Evolutionary conservation across 176 grass and related monocot genomes (phyloP).

Genomic region (Secale cereale): DNA sequence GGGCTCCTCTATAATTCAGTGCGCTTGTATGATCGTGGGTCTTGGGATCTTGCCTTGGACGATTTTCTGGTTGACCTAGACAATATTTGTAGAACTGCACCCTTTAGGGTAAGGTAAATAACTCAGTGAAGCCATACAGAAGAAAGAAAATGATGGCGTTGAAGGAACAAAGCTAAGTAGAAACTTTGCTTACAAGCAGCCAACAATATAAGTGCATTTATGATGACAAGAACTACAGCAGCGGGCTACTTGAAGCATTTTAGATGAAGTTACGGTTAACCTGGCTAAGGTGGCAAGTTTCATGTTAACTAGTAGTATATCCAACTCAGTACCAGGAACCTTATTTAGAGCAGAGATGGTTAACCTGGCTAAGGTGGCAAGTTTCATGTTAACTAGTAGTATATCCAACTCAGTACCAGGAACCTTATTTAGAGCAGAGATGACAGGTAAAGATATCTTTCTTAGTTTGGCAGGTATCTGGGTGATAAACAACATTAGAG

Average conservation of each 20-base stretch:
- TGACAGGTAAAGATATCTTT: neutral
- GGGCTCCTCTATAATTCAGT: conserved; percentile 12
- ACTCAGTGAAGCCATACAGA: neutral
- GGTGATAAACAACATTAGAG: neutral
- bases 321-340: neutral
- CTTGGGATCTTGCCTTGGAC: neutral
- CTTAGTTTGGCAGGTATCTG: neutral
- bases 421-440: neutral
- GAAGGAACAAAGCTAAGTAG: conserved; percentile 6
- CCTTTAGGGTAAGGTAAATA: neutral
- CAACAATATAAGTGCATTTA: neutral
- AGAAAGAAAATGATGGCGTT: neutral
- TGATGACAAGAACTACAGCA: neutral
- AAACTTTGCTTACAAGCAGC: neutral
- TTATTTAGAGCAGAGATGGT: neutral
- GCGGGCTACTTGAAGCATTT: neutral
- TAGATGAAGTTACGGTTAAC: neutral
- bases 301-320: neutral
- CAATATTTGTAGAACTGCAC: neutral
- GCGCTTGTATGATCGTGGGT: neutral
- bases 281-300: neutral
- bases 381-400: neutral
- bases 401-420: neutral
- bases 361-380: neutral
- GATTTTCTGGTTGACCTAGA: conserved; percentile 6